Evolutionary conservation across 768 basidiomycete species (phyloP).

Genomic region (Suillus subaureus): DNA sequence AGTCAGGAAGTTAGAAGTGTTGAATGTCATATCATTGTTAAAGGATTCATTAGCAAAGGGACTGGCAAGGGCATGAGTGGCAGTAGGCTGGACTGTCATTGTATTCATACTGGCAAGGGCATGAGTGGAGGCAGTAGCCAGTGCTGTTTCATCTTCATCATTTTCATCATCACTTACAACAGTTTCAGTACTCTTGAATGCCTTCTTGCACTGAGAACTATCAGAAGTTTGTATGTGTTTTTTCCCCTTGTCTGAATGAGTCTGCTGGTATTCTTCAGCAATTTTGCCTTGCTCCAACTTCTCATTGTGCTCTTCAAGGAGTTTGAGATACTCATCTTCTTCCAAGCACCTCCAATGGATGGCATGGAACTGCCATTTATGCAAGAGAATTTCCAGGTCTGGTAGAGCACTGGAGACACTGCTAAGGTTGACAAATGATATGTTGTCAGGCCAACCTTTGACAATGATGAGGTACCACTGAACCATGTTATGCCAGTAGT

Average conservation of each 20-base stretch:
- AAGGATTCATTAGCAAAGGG: too few relatives aligned
- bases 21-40: too few relatives aligned
- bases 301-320: neutral
- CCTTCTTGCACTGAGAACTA: neutral
- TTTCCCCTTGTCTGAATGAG: slow-evolving; percentile 7
- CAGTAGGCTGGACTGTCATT: too few relatives aligned
- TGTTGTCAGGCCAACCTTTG: slow-evolving; percentile 8
- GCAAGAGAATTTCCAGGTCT: slow-evolving; percentile 8
- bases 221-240: neutral
- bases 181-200: neutral
- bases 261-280: neutral
- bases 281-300: slow-evolving; percentile 7
- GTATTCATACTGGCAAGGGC: too few relatives aligned
- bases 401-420: slow-evolving; percentile 7
- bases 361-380: slow-evolving; percentile 6
- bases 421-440: slow-evolving; percentile 11
- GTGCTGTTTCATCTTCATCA: neutral
- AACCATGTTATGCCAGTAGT: too few relatives aligned
- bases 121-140: too few relatives aligned
- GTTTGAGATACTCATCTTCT: neutral
- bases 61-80: too few relatives aligned
- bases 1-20: too few relatives aligned
- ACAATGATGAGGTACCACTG: neutral
- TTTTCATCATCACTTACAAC: neutral
- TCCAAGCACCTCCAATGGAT: slow-evolving; percentile 2